Conservation (phyloP, 1,284 basidiomycete species). For the Uromyces viciae-fabae region DNA sequence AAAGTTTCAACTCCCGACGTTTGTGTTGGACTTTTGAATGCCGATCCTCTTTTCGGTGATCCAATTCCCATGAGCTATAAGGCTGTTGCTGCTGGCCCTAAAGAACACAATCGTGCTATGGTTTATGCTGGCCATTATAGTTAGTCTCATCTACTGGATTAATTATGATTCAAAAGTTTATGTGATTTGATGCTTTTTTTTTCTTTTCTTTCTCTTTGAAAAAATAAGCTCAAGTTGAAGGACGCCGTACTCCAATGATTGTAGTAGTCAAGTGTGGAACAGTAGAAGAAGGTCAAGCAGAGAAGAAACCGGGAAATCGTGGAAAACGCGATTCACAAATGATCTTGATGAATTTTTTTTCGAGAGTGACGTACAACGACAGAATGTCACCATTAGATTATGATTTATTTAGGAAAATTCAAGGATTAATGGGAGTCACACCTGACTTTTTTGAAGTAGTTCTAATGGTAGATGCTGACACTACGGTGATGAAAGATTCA, state of each 20-base stretch:
- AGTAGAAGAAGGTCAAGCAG: conserved; percentile 70
- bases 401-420: conserved; percentile 94
- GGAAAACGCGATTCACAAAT: conserved; percentile 99
- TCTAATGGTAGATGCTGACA: conserved; percentile 99
- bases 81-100: conserved; percentile 82
- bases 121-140: conserved; percentile 99
- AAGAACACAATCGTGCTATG: conserved; percentile 91
- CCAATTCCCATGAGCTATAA: conserved; percentile 91
- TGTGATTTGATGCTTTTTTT: neutral
- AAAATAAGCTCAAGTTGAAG: conserved; percentile 62
- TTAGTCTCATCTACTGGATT: conserved; percentile 58
- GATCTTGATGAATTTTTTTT: conserved; percentile 99
- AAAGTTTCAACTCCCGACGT: conserved; percentile 92
- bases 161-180: conserved; percentile 19
- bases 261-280: conserved; percentile 96
- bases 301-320: conserved; percentile 94
- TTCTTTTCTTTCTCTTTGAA: conserved; percentile 53
- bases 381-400: conserved; percentile 97
- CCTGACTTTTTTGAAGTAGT: conserved; percentile 97
- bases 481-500: conserved; percentile 82
- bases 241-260: conserved; percentile 87
- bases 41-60: conserved; percentile 91
- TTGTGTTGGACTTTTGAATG: conserved; percentile 84
- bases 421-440: conserved; percentile 96
- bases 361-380: conserved; percentile 96